phyloP scores from a whole-genome alignment of 2,329 filamentous ascomycete species.

The Byssothecium circinans region DNA sequence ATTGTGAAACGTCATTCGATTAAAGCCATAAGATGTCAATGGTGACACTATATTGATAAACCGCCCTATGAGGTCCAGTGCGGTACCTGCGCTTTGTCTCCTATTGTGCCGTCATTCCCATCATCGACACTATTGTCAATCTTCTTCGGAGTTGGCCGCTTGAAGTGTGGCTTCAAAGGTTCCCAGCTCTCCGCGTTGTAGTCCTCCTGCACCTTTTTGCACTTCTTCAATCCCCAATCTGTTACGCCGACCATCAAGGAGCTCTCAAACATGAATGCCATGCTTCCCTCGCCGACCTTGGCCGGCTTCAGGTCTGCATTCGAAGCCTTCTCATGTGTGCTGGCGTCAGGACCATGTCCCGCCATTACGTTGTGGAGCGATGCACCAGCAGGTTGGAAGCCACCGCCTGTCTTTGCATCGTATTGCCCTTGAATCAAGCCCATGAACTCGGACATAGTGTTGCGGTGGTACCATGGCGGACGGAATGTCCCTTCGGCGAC shows the following conservation, averaged over 20 bases:
- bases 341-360: slow-evolving; percentile 66
- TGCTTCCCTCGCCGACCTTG: slow-evolving; percentile 65
- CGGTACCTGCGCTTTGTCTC: slow-evolving; percentile 27
- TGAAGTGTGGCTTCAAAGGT: slow-evolving; percentile 52
- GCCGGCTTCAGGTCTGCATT: slow-evolving; percentile 57
- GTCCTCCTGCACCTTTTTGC: slow-evolving; percentile 68
- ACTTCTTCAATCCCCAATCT: slow-evolving; percentile 71
- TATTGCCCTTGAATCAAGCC: slow-evolving; percentile 65
- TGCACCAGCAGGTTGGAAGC: slow-evolving; percentile 65
- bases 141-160: slow-evolving; percentile 28
- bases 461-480: slow-evolving; percentile 72
- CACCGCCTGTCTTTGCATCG: slow-evolving; percentile 60
- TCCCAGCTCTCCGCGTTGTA: slow-evolving; percentile 85
- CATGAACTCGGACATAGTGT: slow-evolving; percentile 71
- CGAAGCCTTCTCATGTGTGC: slow-evolving; percentile 61
- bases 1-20: too few species aligned
- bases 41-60: too few species aligned
- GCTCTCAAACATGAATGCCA: slow-evolving; percentile 70
- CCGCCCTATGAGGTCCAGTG: slow-evolving; percentile 22
- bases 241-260: slow-evolving; percentile 72
- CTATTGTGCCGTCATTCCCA: slow-evolving; percentile 15
- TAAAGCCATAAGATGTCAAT: too few species aligned
- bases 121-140: slow-evolving; percentile 38
- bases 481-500: slow-evolving; percentile 71
- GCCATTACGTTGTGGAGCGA: slow-evolving; percentile 75